Base-by-base conservation (phyloP, 192 early-diverging fungal species). In the Dissophora ornata region DNA sequence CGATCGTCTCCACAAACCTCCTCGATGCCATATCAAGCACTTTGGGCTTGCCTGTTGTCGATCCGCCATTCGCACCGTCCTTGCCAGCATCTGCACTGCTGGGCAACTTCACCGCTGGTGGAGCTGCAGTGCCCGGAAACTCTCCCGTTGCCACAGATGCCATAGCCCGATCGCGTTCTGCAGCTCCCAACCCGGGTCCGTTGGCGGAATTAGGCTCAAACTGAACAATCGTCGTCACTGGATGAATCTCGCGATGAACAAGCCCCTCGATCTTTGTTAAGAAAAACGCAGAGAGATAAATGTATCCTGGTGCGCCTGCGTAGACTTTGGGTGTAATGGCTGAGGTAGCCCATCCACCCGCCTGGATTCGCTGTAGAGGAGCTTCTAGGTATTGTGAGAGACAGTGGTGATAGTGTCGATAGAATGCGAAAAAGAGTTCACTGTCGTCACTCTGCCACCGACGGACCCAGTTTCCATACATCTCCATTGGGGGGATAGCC, bases 381-480 rank as follows among this genome's bases (percentile, higher is more conserved):
- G 29, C 45, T 2, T 56, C 51, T 11, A 85, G 36, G 34, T 83
- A 82, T 5, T 67, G 62, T 57, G 77, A 56, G 16, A 85, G 71
- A 8, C 79, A 78, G 11, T 82, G 46, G 38, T 86, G 82, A 47
- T 86, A 86, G 46, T 86, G 82, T 12, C 81, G 67, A 44, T 83
- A 86, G 66, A 86, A 86, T 33, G 82, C 70, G 67, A 86, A 86
- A 63, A 86, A 86, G 15, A 86, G 61, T 44, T 86, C 84, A 34
- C 82, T 83, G 21, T 86, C 84, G 18, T 86, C 84, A 51, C 80
- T 82, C 49, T 83, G 84, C 84, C 84, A 86, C 65, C 81, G 69
- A 32, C 80, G 46, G 19, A 81, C 70, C 79, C 82, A 84, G 53
- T 84, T 84, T 11, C 82, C 82, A 57, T 60, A 73, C 69, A 81